Evolutionary conservation across 2,329 filamentous ascomycete genomes (phyloP), one percentile per base, ranked within the genome.

Genomic region (Grosmannia huntii): DNA sequence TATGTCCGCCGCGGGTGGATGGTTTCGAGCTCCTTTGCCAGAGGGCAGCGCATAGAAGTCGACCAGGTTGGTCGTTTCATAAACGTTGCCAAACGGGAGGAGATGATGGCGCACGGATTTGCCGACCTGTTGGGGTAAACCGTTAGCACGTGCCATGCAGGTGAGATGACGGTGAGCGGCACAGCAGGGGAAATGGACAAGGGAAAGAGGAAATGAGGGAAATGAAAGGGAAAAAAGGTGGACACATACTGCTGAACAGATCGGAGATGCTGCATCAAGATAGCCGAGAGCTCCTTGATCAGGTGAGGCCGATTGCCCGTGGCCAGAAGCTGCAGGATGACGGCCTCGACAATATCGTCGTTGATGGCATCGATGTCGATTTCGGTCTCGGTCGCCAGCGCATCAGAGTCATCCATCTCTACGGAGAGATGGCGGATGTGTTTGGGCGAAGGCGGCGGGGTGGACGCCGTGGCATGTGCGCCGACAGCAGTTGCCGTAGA

Each of bases 1-100:
- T 96, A 97, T 53, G 95, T 91, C 71, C 94, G 89, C 68, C 92
- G 87, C 23, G 94, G 94, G 69, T 97, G 92, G 49, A 92, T 87
- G 48, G 88, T 85, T 69, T 96, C 90, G 57, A 96, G 82, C 72
- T 96, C 90, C 74, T 97, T 97, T 56, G 89, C 89, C 58, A 97
- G 75, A 4, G 94, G 92, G 72, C 94, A 97, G 57, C 87, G 89
- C 55, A 86, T 79, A 56, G 85, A 74, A 9, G 86, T 83, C 31
- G 83, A 88, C 91, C 87, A 90, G 64, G 82, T 87, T 57, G 88
- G 74, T 64, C 94, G 89, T 75, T 95, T 95, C 67, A 96, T 79
- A 73, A 95, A 99, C 38, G 87, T 83, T 48, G 90, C 86, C 56
- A 99, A 78, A 66, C 94, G 86, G 51, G 94, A 96, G 2, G 91